These are phyloP conservation scores for Oropetium thomaeum DNA, from an alignment of 176 grass and related monocot species.

Conservation along the genomic window DNA sequence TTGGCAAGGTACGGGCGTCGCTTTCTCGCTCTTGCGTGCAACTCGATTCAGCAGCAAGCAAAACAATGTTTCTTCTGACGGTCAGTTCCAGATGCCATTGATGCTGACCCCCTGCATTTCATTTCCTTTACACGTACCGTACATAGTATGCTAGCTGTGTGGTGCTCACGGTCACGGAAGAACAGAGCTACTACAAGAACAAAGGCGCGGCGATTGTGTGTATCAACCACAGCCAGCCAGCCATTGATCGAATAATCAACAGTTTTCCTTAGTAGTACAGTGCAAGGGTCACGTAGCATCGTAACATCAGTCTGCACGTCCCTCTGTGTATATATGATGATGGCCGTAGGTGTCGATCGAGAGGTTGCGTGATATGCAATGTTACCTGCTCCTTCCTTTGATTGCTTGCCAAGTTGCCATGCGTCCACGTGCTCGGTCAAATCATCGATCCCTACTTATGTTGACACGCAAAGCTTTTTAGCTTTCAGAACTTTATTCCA, in stretches of 20 bases:
- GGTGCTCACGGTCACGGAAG: neutral
- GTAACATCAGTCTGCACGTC: neutral
- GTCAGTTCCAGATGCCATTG: neutral
- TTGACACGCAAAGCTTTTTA: neutral
- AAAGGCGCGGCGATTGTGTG: neutral
- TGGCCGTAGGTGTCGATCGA: neutral
- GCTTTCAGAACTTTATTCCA: no score
- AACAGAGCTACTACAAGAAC: neutral
- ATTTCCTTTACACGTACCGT: neutral
- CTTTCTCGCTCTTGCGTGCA: neutral
- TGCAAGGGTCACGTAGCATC: no score
- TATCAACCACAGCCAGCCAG: neutral
- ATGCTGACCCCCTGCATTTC: neutral
- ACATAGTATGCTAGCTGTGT: no score
- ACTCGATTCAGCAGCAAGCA: conserved; percentile 25
- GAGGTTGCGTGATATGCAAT: conserved; percentile 30
- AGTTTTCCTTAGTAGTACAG: neutral
- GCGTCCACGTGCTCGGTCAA: neutral
- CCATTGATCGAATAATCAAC: neutral
- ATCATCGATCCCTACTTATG: neutral
- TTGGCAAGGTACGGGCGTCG: neutral
- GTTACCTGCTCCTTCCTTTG: conserved; percentile 32
- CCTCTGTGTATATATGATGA: neutral
- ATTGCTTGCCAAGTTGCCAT: conserved; percentile 34
- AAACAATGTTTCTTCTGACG: neutral